Conservation (phyloP, 306 rosid genomes). For the Sindora glabra region DNA sequence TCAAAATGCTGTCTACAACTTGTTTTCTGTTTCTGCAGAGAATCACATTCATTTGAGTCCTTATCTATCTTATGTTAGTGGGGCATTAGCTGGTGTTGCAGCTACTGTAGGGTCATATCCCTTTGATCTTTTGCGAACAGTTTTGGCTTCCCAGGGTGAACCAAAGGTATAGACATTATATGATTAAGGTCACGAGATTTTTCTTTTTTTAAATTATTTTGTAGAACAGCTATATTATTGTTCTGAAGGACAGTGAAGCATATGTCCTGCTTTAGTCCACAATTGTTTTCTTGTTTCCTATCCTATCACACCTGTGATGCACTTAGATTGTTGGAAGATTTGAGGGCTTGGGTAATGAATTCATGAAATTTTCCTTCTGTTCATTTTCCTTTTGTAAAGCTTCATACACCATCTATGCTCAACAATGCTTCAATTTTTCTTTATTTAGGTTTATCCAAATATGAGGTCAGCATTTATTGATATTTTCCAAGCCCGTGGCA, state of each 20-base stretch:
- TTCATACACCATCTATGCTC: neutral
- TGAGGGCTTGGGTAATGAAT: neutral
- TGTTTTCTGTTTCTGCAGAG: conserved; percentile 54
- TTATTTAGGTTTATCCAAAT: conserved; percentile 69
- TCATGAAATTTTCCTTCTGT: neutral
- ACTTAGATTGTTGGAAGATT: neutral
- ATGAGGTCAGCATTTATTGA: conserved; percentile 86
- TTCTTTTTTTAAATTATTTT: neutral
- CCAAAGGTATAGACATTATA: conserved; percentile 76
- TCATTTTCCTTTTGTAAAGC: neutral
- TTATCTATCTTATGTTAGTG: conserved; percentile 79
- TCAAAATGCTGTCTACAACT: neutral
- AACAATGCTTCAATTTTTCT: neutral
- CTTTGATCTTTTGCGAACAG: conserved; percentile 87
- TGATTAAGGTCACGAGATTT: neutral
- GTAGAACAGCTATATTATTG: neutral
- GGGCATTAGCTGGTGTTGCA: conserved; percentile 88
- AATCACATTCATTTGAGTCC: conserved; percentile 73
- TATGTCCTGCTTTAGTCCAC: no score
- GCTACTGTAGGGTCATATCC: conserved; percentile 96
- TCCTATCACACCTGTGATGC: no score
- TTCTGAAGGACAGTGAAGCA: neutral
- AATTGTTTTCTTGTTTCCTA: no score
- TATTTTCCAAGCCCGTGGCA: conserved; percentile 54
- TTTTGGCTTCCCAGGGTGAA: conserved; percentile 97